Conservation (phyloP, 1,139 yeast genomes). For the Hyphopichia buzzinii region DNA sequence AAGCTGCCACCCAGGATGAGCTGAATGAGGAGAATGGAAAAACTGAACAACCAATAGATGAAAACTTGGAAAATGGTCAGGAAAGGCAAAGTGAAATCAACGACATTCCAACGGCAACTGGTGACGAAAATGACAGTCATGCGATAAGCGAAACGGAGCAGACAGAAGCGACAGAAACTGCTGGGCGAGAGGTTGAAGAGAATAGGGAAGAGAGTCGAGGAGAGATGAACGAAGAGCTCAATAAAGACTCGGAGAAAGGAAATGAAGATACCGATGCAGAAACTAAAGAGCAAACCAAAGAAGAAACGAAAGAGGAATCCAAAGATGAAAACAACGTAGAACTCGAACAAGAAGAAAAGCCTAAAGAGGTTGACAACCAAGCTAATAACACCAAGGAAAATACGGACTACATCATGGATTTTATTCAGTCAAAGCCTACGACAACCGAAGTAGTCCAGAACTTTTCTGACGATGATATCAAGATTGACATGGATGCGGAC, state of each 20-base stretch:
- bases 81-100: too few species aligned
- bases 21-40: too few species aligned
- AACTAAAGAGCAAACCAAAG: not conserved
- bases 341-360: not conserved
- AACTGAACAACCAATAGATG: too few species aligned
- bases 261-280: not conserved
- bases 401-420: too few species aligned
- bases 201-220: too few species aligned
- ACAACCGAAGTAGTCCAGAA: conserved; percentile 11
- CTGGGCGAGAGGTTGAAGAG: not conserved
- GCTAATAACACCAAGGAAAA: not conserved
- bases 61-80: too few species aligned
- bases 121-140: too few species aligned
- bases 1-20: too few species aligned
- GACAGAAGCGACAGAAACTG: not conserved
- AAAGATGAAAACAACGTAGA: not conserved
- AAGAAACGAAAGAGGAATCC: not conserved
- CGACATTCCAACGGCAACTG: too few species aligned
- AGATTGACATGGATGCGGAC: conserved; percentile 13
- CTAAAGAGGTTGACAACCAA: not conserved
- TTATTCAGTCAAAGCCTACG: not conserved
- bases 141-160: too few species aligned
- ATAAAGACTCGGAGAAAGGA: not conserved
- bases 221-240: not conserved
- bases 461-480: conserved; percentile 30